Percentiles rank a stretch among this genome's conserved stretches.
phyloP scores from a whole-genome alignment of 208 protist species.

The Trichomonas vaginalis region DNA sequence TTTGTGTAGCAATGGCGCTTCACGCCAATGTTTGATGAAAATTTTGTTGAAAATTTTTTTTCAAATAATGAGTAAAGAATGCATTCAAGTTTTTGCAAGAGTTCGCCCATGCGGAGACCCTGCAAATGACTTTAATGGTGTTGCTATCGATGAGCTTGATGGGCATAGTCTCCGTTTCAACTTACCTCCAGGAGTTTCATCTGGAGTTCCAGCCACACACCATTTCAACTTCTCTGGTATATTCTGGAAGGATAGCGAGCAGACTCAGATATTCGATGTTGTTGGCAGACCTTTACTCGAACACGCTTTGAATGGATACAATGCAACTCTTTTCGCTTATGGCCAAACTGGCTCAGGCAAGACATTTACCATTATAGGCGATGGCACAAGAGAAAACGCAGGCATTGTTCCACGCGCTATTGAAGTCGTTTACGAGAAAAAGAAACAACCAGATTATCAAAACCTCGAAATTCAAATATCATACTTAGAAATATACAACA shows the following conservation, averaged over 20 bases:
- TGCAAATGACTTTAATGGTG: not conserved
- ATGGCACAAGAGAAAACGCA: not conserved
- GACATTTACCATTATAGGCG: slow-evolving; percentile 9
- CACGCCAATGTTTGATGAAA: too few species aligned
- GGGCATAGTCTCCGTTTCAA: not conserved
- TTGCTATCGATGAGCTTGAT: not conserved
- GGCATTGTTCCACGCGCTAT: slow-evolving; percentile 6
- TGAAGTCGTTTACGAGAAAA: not conserved
- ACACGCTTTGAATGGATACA: not conserved
- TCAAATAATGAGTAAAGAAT: not conserved
- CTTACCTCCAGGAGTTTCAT: not conserved
- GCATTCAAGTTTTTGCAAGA: not conserved
- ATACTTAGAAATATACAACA: slow-evolving; percentile 44
- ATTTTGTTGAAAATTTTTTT: too few species aligned
- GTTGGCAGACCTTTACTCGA: not conserved
- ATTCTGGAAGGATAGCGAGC: not conserved
- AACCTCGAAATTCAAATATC: slow-evolving; percentile 15
- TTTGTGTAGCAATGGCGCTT: too few species aligned
- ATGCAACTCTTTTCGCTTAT: slow-evolving; percentile 14
- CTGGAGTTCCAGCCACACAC: not conserved
- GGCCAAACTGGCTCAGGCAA: slow-evolving; percentile 16
- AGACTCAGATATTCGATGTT: not conserved
- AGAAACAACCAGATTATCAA: not conserved
- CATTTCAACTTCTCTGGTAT: not conserved
- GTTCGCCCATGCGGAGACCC: not conserved